Evolutionary conservation across 164 flowering plant genomes (phyloP), one percentile per base, ranked within the genome.

Genomic region (Paratinospora sagittata): DNA sequence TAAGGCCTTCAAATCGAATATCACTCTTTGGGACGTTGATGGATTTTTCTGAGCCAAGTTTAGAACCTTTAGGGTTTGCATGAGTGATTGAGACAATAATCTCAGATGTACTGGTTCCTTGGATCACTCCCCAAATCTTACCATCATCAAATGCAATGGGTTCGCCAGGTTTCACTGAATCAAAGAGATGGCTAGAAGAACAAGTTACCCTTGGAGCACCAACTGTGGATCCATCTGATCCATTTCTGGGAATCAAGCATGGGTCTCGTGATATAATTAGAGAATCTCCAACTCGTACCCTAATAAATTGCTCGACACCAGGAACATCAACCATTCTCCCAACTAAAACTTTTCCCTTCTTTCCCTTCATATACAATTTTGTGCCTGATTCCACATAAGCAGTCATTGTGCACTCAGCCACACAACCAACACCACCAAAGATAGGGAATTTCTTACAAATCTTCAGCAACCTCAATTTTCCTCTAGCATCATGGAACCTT

Each of bases 111-210:
- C 90, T 84, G 60, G 84, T 82, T 75, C 90, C 92, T 75, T 86
- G 84, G 57, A 86, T 82, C 66, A 86, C 79, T 39, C 82, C 82
- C 86, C 87, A 84, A 73, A 86, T 86, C 78, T 81, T 86, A 64
- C 92, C 92, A 75, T 88, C 92, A 78, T 88, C 92, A 80, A 88
- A 88, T 34, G 86, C 84, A 71, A 88, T 86, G 24, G 83, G 83
- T 13, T 88, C 88, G 58, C 92, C 90, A 11, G 89, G 87, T 76
- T 85, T 87, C 64, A 87, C 92, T 14, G 92, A 85, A 71, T 88
- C 90, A 76, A 85, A 88, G 23, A 88, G 84, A 80, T 74, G 82
- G 43, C 89, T 79, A 57, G 87, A 87, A 7, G 89, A 73, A 79
- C 92, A 88, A 62, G 88, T 78, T 65, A 88, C 71, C 78, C 83